Evolutionary conservation across 1,284 basidiomycete genomes (phyloP), one percentile per base, ranked within the genome.

Genomic region (Cryptococcus amylolentus): DNA sequence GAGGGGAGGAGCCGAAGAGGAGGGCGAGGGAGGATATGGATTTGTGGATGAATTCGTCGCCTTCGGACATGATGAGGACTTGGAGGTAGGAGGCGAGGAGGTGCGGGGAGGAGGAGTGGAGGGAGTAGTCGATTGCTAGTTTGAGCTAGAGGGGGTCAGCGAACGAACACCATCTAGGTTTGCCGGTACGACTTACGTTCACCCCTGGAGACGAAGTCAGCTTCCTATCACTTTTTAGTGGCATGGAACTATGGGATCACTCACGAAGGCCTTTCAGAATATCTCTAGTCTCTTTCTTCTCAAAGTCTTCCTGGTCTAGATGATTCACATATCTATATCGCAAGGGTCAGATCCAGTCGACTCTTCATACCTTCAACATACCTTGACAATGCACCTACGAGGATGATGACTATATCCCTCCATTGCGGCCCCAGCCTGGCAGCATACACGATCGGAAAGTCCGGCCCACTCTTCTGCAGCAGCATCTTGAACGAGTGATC

Each of bases 41-140:
- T 54, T 71, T 72, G 52, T 71, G 62, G 7, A 77, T 55, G 63
- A 70, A 78, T 5, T 63, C 27, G 58, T 77, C 75, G 47, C 77
- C 75, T 62, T 78, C 77, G 5, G 75, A 77, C 77, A 78, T 78
- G 65, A 78, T 76, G 16, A 78, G 68, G 20, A 78, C 75, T 64
- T 78, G 77, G 35, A 78, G 68, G 58, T 78, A 78, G 2, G 71
- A 73, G 0, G 73, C 70, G 20, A 78, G 69, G n/a, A 78, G 67
- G 26, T 60, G 52, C 1, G 72, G 64, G 23, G 68, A 63, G 39
- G 62, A 63, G 1, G 67, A 57, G 3, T 75, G 72, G 2, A 75
- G 64, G 35, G 77, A 70, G 49, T 76, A 67, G 57, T 78, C 77
- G 51, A 78, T 78, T 0, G 77, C 77, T 18, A 78, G 63, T 61